These are phyloP conservation scores for Gynostemma pentaphyllum DNA, from an alignment of 306 rosid species.

Conservation along the genomic window DNA sequence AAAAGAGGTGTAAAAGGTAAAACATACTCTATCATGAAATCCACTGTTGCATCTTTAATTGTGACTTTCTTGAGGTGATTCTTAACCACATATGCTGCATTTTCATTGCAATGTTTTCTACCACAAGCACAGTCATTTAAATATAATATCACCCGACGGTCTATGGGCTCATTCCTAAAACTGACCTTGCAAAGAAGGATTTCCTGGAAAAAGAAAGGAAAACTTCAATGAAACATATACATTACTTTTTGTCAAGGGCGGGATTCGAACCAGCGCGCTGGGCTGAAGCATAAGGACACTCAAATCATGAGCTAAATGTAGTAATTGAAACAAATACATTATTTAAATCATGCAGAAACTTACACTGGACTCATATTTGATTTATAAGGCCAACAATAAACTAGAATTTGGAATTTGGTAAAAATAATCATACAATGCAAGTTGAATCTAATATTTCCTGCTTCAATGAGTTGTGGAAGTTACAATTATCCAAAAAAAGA, in stretches of 20 bases:
- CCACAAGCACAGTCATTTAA: constrained; percentile 75
- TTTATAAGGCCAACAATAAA: background rate
- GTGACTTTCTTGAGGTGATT: constrained; percentile 67
- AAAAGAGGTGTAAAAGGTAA: constrained; percentile 5
- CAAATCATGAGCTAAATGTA: too few relatives aligned
- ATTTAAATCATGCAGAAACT: background rate
- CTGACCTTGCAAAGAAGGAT: constrained; percentile 68
- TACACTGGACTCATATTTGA: background rate
- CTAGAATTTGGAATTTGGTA: background rate
- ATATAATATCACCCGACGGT: constrained; percentile 67
- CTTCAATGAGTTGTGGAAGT: too few relatives aligned
- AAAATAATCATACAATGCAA: too few relatives aligned
- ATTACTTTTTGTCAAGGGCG: too few relatives aligned
- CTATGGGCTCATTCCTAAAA: constrained; percentile 64
- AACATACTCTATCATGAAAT: constrained; percentile 76
- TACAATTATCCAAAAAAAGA: too few relatives aligned
- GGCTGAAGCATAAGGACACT: too few relatives aligned
- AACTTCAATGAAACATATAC: background rate
- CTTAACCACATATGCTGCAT: constrained; percentile 72
- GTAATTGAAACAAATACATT: too few relatives aligned
- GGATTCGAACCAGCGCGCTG: too few relatives aligned
- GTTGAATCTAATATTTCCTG: too few relatives aligned
- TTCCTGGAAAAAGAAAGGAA: constrained; percentile 40
- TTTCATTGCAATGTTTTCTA: constrained; percentile 55
- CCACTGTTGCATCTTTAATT: constrained; percentile 70